These are phyloP conservation scores for Graphium sp. DNA, from an alignment of 2,329 filamentous ascomycete species.

Conservation along the genomic window DNA sequence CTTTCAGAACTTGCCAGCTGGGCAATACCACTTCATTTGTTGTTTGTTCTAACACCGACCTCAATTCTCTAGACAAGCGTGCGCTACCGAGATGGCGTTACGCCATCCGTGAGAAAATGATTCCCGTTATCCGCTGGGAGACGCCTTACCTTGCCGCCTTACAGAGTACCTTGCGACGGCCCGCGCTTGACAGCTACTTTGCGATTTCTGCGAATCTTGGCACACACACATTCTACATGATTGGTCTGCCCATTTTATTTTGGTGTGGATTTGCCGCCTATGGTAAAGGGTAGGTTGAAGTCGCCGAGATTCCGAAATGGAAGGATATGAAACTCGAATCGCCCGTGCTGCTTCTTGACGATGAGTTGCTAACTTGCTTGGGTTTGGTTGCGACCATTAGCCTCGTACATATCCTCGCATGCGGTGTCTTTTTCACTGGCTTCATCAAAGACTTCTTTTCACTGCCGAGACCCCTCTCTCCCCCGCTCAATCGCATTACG, in stretches of 20 bases:
- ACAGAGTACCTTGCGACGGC: conserved; percentile 65
- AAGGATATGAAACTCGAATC: too few species aligned
- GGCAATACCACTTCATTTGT: too few species aligned
- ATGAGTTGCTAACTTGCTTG: neutral
- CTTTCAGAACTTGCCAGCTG: too few species aligned
- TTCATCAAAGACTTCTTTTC: conserved; percentile 92
- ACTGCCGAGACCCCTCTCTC: conserved; percentile 78
- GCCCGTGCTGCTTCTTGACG: too few species aligned
- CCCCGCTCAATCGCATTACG: conserved; percentile 82
- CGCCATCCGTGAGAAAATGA: conserved; percentile 57
- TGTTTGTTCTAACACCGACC: too few species aligned
- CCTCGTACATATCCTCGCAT: conserved; percentile 59
- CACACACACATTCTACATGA: conserved; percentile 98
- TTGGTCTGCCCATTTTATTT: conserved; percentile 83
- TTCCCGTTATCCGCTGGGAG: conserved; percentile 85
- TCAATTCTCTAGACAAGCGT: conserved; percentile 47
- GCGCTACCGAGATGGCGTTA: conserved; percentile 83
- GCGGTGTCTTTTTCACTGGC: conserved; percentile 74
- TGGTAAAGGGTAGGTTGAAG: conserved; percentile 59
- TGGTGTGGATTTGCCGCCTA: conserved; percentile 84
- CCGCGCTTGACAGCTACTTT: conserved; percentile 87
- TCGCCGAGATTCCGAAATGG: too few species aligned
- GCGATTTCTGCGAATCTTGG: conserved; percentile 91
- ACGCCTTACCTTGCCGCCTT: conserved; percentile 84
- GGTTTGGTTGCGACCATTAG: too few species aligned